Percentiles rank a stretch among this genome's conserved stretches.
phyloP scores from a whole-genome alignment of 352 stramenopile species.

The Aphanomyces invadans region DNA sequence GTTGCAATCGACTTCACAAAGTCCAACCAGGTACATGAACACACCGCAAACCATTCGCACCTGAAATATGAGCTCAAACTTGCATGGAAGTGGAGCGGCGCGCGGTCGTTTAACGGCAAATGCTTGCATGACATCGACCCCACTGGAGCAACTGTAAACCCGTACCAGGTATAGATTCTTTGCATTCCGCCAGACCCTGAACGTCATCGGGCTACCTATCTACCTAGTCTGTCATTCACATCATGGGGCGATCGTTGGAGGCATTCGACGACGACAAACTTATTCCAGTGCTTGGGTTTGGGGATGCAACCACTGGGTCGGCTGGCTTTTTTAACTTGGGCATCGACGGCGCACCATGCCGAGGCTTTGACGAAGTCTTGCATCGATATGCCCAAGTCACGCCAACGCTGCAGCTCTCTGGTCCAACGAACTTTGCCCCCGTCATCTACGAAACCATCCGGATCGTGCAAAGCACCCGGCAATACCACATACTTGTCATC shows the following conservation, averaged over 20 bases:
- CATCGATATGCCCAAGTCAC: constrained; percentile 51
- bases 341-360: constrained; percentile 33
- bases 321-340: constrained; percentile 45
- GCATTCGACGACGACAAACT: constrained; percentile 75
- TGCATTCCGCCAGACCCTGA: background rate
- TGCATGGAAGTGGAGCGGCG: constrained; percentile 52
- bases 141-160: constrained; percentile 37
- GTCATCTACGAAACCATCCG: constrained; percentile 57
- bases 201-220: background rate
- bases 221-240: constrained; percentile 48
- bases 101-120: constrained; percentile 49
- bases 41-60: too few species aligned
- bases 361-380: constrained; percentile 52
- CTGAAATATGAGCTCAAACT: too few species aligned
- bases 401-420: constrained; percentile 44
- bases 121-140: constrained; percentile 54
- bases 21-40: constrained; percentile 39
- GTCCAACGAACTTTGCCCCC: constrained; percentile 57
- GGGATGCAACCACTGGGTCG: constrained; percentile 41
- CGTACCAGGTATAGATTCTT: constrained; percentile 45
- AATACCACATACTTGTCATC: constrained; percentile 84
- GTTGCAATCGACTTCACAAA: constrained; percentile 67
- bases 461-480: constrained; percentile 36
- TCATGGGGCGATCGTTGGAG: constrained; percentile 55
- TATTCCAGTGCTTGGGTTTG: constrained; percentile 66